Evolutionary conservation across 306 rosid species (phyloP).

Genomic region (Fagus crenata): DNA sequence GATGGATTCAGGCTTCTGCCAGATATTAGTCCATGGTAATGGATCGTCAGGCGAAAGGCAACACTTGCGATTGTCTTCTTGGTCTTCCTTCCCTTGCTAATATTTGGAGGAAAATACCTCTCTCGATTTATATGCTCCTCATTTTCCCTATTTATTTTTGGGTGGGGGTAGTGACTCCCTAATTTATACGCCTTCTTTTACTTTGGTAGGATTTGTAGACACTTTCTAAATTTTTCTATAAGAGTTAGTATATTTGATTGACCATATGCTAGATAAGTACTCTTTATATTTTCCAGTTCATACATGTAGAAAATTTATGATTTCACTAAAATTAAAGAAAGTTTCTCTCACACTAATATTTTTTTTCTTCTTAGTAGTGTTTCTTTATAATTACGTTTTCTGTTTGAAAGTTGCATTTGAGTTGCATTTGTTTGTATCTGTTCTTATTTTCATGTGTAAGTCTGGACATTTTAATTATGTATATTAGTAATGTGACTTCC

Average conservation of each 20-base stretch:
- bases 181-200: background rate
- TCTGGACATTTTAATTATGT: background rate
- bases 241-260: background rate
- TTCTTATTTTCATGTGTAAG: background rate
- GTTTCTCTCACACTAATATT: background rate
- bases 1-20: background rate
- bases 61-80: no score
- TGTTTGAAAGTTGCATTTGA: background rate
- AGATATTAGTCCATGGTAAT: no score
- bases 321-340: background rate
- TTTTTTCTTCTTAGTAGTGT: background rate
- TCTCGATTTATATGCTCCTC: no score
- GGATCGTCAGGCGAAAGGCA: no score
- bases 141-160: no score
- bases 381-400: background rate
- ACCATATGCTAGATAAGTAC: background rate
- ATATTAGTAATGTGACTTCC: background rate
- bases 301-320: background rate
- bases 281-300: background rate
- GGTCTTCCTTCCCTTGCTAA: no score
- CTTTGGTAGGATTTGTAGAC: background rate
- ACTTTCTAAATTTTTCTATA: background rate
- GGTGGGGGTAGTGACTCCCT: background rate
- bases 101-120: no score
- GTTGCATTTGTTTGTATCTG: background rate